phyloP scores from a whole-genome alignment of 495 filamentous ascomycete species.

The Annulohypoxylon stygium region DNA sequence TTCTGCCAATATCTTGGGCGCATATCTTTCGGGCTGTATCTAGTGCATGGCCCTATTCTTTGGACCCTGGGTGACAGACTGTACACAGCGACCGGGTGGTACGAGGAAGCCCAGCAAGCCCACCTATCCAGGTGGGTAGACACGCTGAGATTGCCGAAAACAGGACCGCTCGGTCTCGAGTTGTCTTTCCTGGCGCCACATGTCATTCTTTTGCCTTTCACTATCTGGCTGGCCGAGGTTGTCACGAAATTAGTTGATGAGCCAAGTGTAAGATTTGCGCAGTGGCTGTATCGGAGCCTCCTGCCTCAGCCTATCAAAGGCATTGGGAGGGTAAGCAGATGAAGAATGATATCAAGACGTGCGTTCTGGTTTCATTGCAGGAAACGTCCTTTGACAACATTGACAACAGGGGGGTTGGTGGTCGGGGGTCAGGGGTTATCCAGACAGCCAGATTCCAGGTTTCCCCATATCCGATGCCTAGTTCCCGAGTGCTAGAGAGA shows the following conservation, averaged over 20 bases:
- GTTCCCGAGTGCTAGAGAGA: neutral
- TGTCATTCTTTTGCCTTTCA: conserved; percentile 67
- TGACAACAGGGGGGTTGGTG: neutral
- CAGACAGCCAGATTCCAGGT: neutral
- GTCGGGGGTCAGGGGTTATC: too few relatives aligned
- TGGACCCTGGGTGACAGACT: conserved; percentile 58
- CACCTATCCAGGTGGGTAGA: conserved; percentile 62
- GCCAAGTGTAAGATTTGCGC: conserved; percentile 65
- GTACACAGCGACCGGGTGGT: conserved; percentile 67
- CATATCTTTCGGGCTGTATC: conserved; percentile 73
- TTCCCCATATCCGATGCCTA: neutral
- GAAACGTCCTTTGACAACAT: neutral
- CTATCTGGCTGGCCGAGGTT: conserved; percentile 69
- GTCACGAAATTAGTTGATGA: conserved; percentile 68
- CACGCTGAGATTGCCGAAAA: conserved; percentile 60
- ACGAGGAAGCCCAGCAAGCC: conserved; percentile 51
- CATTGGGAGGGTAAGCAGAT: neutral
- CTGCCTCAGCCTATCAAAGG: conserved; percentile 2
- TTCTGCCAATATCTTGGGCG: conserved; percentile 74
- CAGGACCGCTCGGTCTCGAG: conserved; percentile 68
- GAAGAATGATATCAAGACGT: neutral
- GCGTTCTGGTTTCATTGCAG: neutral
- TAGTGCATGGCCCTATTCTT: conserved; percentile 73
- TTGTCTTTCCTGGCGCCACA: conserved; percentile 65
- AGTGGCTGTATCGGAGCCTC: conserved; percentile 65